phyloP scores from a whole-genome alignment of 352 stramenopile genomes.

The Globisporangium recalcitrans region DNA sequence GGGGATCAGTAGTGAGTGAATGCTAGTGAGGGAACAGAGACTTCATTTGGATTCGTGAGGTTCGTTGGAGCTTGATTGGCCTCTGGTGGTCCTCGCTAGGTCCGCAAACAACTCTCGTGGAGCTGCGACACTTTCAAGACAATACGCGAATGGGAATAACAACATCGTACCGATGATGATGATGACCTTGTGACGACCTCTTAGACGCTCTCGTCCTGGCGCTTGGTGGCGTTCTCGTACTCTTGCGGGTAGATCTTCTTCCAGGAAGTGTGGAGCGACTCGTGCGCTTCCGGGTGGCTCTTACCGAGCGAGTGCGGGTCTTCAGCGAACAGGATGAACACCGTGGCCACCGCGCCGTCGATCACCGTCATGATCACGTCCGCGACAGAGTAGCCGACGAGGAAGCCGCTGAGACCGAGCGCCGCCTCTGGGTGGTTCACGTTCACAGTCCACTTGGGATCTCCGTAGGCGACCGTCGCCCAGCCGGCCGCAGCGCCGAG shows the following conservation, averaged over 20 bases:
- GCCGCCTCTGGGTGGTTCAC: conserved; percentile 36
- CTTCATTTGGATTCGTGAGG: not conserved
- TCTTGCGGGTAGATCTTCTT: conserved; percentile 49
- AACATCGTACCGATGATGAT: not conserved
- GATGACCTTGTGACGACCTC: not conserved
- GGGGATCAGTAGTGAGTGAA: not conserved
- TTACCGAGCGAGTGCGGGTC: conserved; percentile 35
- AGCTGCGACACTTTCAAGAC: not conserved
- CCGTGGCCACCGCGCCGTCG: conserved; percentile 39
- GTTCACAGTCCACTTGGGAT: conserved; percentile 39
- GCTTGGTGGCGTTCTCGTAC: conserved; percentile 38
- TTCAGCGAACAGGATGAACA: conserved; percentile 53
- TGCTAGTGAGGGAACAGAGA: not conserved
- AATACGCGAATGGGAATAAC: not conserved
- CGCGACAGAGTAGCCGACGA: conserved; percentile 43
- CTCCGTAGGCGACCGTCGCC: conserved; percentile 30
- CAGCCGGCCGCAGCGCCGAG: conserved; percentile 40
- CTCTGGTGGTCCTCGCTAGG: not conserved
- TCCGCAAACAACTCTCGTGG: not conserved
- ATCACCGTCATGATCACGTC: conserved; percentile 53
- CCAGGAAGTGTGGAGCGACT: conserved; percentile 36
- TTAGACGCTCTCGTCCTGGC: conserved; percentile 26
- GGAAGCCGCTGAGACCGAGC: conserved; percentile 44
- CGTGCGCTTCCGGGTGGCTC: conserved; percentile 34
- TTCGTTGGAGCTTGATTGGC: not conserved